Conservation (phyloP, 164 flowering plant genomes). For the Chloranthus sessilifolius region DNA sequence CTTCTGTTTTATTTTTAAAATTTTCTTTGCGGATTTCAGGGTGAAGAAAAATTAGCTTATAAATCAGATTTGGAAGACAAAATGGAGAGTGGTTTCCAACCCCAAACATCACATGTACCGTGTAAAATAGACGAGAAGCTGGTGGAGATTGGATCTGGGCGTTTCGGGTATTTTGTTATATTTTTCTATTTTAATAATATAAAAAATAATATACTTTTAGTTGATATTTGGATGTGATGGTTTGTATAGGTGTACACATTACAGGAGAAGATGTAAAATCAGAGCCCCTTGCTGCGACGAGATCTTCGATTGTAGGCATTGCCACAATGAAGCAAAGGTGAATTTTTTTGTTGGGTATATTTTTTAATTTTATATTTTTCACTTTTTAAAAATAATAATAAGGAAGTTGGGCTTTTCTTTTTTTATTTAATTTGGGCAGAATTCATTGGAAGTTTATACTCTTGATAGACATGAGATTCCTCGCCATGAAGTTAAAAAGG, state of each 20-base stretch:
- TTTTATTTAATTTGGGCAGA: slow-evolving; percentile 37
- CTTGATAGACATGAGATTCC: slow-evolving; percentile 72
- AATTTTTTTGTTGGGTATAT: background rate
- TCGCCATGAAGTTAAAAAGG: slow-evolving; percentile 65
- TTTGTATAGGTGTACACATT: slow-evolving; percentile 61
- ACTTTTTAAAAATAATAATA: slow-evolving; percentile 5
- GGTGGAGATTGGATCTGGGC: slow-evolving; percentile 27
- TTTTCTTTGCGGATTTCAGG: background rate
- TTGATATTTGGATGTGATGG: background rate
- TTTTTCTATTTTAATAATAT: background rate
- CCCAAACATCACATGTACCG: background rate
- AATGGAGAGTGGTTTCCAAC: slow-evolving; percentile 14
- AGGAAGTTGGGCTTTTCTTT: background rate
- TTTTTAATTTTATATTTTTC: background rate
- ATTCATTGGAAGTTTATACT: slow-evolving; percentile 46
- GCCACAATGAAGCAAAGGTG: slow-evolving; percentile 91
- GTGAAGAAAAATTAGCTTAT: background rate
- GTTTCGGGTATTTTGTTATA: slow-evolving; percentile 31
- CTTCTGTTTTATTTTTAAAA: background rate
- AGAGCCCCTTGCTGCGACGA: slow-evolving; percentile 89
- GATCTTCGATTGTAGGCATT: slow-evolving; percentile 85
- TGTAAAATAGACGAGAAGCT: slow-evolving; percentile 2
- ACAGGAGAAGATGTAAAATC: slow-evolving; percentile 77
- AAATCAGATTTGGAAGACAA: background rate
- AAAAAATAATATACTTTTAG: too few species aligned